phyloP scores from a whole-genome alignment of 1,284 basidiomycete species.

The Amylostereum areolatum region DNA sequence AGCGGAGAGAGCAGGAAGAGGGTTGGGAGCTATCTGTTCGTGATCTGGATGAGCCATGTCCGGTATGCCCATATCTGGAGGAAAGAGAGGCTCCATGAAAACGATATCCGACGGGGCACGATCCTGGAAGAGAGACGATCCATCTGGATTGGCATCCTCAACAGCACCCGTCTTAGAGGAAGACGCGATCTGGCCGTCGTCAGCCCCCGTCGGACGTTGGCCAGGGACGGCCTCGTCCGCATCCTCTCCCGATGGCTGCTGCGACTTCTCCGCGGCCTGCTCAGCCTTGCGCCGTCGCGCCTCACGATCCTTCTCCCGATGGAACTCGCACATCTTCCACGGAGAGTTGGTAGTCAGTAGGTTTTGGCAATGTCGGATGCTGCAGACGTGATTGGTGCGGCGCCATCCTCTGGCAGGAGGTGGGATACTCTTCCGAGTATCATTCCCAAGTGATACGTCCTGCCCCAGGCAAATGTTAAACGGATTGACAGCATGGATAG shows the following conservation, averaged over 20 bases:
- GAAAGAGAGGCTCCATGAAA: conserved; percentile 19
- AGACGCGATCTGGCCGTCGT: no score
- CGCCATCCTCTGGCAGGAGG: conserved; percentile 27
- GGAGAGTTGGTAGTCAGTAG: conserved; percentile 33
- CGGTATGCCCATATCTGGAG: conserved; percentile 5
- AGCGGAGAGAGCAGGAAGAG: background rate
- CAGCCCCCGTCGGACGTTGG: no score
- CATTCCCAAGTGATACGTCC: no score
- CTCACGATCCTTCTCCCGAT: conserved; percentile 30
- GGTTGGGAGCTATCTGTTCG: background rate
- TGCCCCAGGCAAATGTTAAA: no score
- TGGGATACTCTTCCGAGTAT: conserved; percentile 12
- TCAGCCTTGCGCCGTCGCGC: conserved; percentile 24
- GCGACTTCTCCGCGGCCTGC: conserved; percentile 19
- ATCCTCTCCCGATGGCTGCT: conserved; percentile 4
- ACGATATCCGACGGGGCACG: conserved; percentile 3
- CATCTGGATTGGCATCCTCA: no score
- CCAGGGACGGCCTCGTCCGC: background rate
- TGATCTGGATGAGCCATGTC: background rate
- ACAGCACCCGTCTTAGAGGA: no score
- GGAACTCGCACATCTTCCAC: conserved; percentile 41
- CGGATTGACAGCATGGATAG: no score
- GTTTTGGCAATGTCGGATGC: conserved; percentile 37
- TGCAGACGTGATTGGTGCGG: conserved; percentile 32
- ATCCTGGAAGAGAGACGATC: background rate